Conservation (phyloP, 2,329 filamentous ascomycete species). For the Leptosphaerulina australis region DNA sequence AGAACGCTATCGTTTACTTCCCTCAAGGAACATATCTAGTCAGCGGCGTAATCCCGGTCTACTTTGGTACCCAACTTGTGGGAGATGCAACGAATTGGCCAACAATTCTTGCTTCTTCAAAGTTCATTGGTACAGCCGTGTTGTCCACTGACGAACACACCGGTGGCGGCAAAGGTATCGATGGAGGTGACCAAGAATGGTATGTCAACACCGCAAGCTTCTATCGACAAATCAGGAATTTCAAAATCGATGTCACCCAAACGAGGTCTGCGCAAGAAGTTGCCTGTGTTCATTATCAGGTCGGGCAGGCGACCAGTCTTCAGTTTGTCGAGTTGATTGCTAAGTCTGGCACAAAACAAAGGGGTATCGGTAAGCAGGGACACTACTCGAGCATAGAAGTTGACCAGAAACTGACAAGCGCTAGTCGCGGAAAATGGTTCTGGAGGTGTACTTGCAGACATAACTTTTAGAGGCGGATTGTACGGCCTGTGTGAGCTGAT, state of each 20-base stretch:
- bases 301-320: not conserved
- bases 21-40: not conserved
- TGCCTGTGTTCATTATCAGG: not conserved
- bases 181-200: not conserved
- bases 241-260: not conserved
- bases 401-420: too few species aligned
- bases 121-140: slow-evolving; percentile 80
- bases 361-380: slow-evolving; percentile 52
- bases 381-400: too few species aligned
- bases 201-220: not conserved
- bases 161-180: slow-evolving; percentile 56
- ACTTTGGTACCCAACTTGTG: not conserved
- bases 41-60: not conserved
- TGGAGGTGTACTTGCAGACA: slow-evolving; percentile 54
- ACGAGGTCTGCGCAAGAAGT: not conserved
- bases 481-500: slow-evolving; percentile 50
- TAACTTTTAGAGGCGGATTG: slow-evolving; percentile 63
- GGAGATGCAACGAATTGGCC: not conserved
- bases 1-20: not conserved
- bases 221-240: not conserved
- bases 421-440: slow-evolving; percentile 48
- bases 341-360: not conserved
- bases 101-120: slow-evolving; percentile 21
- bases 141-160: slow-evolving; percentile 86
- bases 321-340: not conserved